Evolutionary conservation across 768 basidiomycete genomes (phyloP).

Genomic region (Phlebiopsis flavidoalba): DNA sequence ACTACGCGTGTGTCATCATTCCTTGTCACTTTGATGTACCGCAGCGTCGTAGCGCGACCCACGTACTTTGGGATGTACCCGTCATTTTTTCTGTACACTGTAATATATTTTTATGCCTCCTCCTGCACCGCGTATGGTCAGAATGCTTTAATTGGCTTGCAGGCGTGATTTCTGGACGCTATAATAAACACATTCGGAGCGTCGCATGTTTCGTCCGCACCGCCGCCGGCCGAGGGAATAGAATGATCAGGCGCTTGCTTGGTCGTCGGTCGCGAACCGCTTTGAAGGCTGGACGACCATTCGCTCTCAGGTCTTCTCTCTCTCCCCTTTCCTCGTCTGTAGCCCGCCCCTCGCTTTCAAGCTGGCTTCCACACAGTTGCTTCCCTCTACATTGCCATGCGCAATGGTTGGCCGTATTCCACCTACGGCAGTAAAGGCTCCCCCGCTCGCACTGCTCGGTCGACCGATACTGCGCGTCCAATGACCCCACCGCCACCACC

Average conservation of each 20-base stretch:
- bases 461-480: constrained; percentile 14
- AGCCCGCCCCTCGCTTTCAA: neutral
- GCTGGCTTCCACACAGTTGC: constrained; percentile 7
- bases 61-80: neutral
- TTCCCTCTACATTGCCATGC: constrained; percentile 7
- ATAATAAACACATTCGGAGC: neutral
- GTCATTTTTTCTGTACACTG: neutral
- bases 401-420: constrained; percentile 37
- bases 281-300: neutral
- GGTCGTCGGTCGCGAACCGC: neutral
- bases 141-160: neutral
- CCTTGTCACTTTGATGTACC: neutral
- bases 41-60: neutral
- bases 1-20: neutral
- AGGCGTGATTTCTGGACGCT: neutral
- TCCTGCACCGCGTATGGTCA: neutral
- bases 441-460: constrained; percentile 22
- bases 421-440: constrained; percentile 30
- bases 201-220: neutral
- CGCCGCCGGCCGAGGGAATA: neutral
- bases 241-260: neutral
- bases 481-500: constrained; percentile 29
- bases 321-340: neutral
- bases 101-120: neutral
- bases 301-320: neutral